These are phyloP conservation scores for Globisporangium solare DNA, from an alignment of 352 stramenopile genomes.

Conservation along the genomic window DNA sequence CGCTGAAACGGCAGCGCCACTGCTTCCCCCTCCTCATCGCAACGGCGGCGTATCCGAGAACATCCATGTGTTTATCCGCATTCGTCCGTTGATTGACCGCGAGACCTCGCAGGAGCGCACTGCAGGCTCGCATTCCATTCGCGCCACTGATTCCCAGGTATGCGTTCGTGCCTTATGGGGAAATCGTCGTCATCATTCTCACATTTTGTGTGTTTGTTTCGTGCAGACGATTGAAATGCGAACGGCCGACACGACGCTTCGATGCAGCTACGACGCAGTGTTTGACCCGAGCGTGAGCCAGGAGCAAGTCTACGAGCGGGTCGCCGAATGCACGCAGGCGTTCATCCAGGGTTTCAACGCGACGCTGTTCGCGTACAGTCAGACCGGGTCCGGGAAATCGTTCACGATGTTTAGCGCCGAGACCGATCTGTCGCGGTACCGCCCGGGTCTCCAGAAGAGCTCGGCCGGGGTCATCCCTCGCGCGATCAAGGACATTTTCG, in stretches of 20 bases:
- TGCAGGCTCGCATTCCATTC: slow-evolving; percentile 32
- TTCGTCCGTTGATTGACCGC: slow-evolving; percentile 72
- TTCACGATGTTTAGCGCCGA: slow-evolving; percentile 87
- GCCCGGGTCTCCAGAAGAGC: slow-evolving; percentile 71
- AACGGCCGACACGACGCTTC: slow-evolving; percentile 63
- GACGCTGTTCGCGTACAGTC: slow-evolving; percentile 81
- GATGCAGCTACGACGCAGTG: slow-evolving; percentile 77
- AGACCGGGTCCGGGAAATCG: slow-evolving; percentile 83
- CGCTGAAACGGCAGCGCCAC: background rate
- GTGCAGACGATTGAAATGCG: slow-evolving; percentile 77
- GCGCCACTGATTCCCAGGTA: slow-evolving; percentile 41
- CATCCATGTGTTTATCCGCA: slow-evolving; percentile 84
- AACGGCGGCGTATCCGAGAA: slow-evolving; percentile 43
- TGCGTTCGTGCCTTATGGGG: too few species aligned
- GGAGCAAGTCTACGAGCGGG: slow-evolving; percentile 77
- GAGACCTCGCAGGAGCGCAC: slow-evolving; percentile 34
- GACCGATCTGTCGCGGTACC: slow-evolving; percentile 61
- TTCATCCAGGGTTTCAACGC: slow-evolving; percentile 84
- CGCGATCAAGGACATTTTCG: slow-evolving; percentile 87
- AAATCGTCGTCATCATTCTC: too few species aligned
- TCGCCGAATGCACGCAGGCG: slow-evolving; percentile 69
- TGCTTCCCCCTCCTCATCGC: background rate
- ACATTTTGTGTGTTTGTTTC: background rate
- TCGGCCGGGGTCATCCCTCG: slow-evolving; percentile 86
- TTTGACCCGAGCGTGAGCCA: slow-evolving; percentile 71